Evolutionary conservation across 2,329 filamentous ascomycete genomes (phyloP).

Genomic region (Fusarium sp.): DNA sequence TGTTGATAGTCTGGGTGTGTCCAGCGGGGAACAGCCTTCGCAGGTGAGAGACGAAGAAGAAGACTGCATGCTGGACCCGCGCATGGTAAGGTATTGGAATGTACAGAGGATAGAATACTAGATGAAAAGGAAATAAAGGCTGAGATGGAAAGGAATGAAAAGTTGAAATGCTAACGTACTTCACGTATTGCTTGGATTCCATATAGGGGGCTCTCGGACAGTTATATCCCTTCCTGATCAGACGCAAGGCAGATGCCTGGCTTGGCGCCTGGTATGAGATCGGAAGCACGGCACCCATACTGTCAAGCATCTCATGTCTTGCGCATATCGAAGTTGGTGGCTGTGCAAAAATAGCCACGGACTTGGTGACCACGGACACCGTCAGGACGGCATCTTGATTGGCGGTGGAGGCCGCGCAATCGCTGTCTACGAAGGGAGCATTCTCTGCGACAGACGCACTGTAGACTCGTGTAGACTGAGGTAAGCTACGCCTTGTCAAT

Average conservation of each 20-base stretch:
- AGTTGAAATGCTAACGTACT: neutral
- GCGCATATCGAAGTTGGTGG: neutral
- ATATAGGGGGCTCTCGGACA: neutral
- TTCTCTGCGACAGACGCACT: neutral
- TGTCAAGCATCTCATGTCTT: neutral
- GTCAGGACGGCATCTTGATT: neutral
- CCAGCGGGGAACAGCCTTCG: neutral
- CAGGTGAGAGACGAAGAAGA: neutral
- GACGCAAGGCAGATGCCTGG: neutral
- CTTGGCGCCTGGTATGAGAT: neutral
- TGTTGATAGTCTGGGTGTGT: slow-evolving; percentile 1
- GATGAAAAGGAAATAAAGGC: neutral
- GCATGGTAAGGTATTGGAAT: neutral
- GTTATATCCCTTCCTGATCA: neutral
- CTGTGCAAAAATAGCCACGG: neutral
- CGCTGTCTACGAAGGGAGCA: neutral
- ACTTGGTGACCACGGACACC: neutral
- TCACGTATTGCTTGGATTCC: neutral
- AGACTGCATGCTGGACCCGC: neutral
- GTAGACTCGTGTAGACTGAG: neutral
- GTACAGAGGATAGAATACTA: neutral
- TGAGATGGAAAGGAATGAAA: neutral
- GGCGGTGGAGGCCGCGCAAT: neutral
- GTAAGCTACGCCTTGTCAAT: neutral
- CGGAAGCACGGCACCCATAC: neutral